Base-by-base conservation (phyloP, 2,329 filamentous ascomycete species). In the Exophiala bonariae region DNA sequence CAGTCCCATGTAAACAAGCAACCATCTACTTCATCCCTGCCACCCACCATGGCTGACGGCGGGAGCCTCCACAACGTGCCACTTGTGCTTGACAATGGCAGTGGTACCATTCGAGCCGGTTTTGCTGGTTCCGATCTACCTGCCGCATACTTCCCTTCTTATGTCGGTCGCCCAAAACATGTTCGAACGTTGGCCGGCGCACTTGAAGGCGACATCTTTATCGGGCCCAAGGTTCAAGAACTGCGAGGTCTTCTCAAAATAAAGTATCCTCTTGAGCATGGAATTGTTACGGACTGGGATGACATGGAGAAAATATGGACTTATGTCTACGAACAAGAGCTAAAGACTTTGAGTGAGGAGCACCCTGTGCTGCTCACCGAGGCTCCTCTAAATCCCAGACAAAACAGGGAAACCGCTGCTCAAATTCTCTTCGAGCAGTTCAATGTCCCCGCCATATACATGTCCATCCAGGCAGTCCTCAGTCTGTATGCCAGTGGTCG, bases 281-380 rank as follows among this genome's bases (percentile, higher is more conserved):
- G 93, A 60, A 95, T 99, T 62, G 93, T 99, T 55, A 99, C 93
- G 59, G 90, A 99, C 70, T 99, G 93, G 93, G 93, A 97, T 66
- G 93, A 99, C 66, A 99, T 99, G 93, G 93, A 99, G 76, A 85
- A 89, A 74, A 99, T 99, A 72, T 99, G 93, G 93, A 88, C 95
- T 63, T 93, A 95, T 65, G 90, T 99, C 43, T 99, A 97, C 68
- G 88, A 88, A 48, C 92, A 96, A 64, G 93, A 95, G 56, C 70
- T 99, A 62, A 97, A 96, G 76, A 96, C 92, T 40, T 78, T 96
- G 65, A 96, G 91, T 70, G 93, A 99, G 79, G 93, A 99, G 85
- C 93, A 99, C 70, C 93, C 93, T 35, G 92, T 99, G 52, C 83
- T 99, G 42, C 79, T 99, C 62, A 99, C 93, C 52, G 93, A 99